Evolutionary conservation across 2,329 filamentous ascomycete species (phyloP).

Genomic region (Talaromyces marneffei): DNA sequence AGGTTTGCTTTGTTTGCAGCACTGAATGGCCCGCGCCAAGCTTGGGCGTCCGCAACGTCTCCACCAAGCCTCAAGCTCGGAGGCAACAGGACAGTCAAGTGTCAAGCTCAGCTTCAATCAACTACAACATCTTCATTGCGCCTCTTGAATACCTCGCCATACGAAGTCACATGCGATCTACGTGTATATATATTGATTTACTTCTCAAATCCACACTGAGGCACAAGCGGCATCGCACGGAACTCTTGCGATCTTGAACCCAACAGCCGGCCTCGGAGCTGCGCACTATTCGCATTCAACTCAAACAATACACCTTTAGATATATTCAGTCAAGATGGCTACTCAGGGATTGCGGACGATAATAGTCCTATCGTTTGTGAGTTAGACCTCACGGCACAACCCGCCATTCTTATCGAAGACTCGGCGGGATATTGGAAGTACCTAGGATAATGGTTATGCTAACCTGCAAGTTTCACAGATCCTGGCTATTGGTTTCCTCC

Average conservation of each 20-base stretch:
- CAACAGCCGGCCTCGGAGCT: not conserved
- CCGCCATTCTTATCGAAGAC: not conserved
- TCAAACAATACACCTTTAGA: conserved; percentile 17
- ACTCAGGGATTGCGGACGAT: conserved; percentile 83
- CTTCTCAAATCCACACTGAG: not conserved
- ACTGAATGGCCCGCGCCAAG: conserved; percentile 5
- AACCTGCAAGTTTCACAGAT: conserved; percentile 46
- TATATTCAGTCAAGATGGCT: conserved; percentile 53
- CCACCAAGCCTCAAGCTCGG: conserved; percentile 1
- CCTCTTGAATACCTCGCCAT: not conserved
- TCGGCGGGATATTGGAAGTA: not conserved
- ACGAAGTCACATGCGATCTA: not conserved
- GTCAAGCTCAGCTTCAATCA: not conserved
- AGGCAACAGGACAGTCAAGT: not conserved
- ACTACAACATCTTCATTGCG: not conserved
- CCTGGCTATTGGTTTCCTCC: conserved; percentile 95
- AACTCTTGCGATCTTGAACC: not conserved
- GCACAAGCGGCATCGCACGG: not conserved
- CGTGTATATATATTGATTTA: not conserved
- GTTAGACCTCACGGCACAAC: conserved; percentile 22
- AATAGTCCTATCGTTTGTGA: conserved; percentile 93
- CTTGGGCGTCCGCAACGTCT: conserved; percentile 2
- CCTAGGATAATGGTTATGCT: too few species aligned
- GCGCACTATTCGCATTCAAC: not conserved
- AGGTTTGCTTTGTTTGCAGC: conserved; percentile 16